Base-by-base conservation (phyloP, 176 grass and related monocot species). In the Triticum dicoccoides region DNA sequence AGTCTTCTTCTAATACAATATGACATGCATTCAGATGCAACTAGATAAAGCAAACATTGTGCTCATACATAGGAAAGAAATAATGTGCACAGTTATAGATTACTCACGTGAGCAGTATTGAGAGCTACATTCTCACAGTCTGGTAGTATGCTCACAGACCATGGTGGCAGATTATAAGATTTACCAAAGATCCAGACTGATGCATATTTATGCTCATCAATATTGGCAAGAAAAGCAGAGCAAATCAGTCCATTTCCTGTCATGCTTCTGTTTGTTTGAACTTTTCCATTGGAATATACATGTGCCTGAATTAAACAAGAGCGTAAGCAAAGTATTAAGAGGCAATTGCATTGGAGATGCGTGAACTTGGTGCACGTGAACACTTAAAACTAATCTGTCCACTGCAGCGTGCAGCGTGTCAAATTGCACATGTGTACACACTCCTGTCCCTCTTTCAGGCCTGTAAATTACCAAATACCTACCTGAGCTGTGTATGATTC, bases 101-200 rank as follows among this genome's bases (percentile, higher is more conserved):
- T 65, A 82, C 83, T 89, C n/a, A 95, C 95, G 88, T 15, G 82
- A 12, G 95, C 95, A 89, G 95, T 95, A 83, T 98, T 98, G 86
- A 91, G 94, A 85, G 89, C 96, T 59, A 94, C 88, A 45, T 91
- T 92, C 88, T 91, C 89, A 87, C 96, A 95, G 80, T 98, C 88
- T 83, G 96, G 93, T 69, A 98, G 91, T 86, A 98, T 94, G 88
- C 93, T 98, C 68, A 98, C 96, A 81, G 96, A 98, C 96, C 96
- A 98, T 41, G 96, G 96, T 44, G 91, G 91, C 77, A 98, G 84
- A 86, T 65, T 87, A 85, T 91, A 98, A 84, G 79, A 86, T 94
- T 88, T 84, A 44, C 90, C 93, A 80, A 98, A 94, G 65, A 98
- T 94, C 87, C 73, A 84, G 42, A 98, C 93, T 66, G 84, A 91